Evolutionary conservation across 2,329 filamentous ascomycete genomes (phyloP).

Genomic region (Pyrenochaeta sp.): DNA sequence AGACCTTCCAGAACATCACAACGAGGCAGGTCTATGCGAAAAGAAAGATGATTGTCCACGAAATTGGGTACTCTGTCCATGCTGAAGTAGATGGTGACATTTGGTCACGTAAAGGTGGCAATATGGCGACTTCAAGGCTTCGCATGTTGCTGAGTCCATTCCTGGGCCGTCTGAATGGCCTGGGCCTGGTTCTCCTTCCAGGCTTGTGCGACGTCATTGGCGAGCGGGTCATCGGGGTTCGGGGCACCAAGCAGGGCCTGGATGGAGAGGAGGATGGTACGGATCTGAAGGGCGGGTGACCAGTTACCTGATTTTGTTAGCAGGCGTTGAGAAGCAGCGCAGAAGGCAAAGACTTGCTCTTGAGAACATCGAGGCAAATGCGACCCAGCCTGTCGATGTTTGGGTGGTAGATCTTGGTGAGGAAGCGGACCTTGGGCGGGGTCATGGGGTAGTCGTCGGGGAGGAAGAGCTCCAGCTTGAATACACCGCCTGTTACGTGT

Average conservation of each 20-base stretch:
- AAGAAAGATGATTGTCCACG: slow-evolving; percentile 3
- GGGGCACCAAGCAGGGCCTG: slow-evolving; percentile 95
- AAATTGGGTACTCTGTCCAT: slow-evolving; percentile 1
- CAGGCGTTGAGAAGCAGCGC: not conserved
- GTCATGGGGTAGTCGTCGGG: slow-evolving; percentile 99
- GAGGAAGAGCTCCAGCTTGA: slow-evolving; percentile 96
- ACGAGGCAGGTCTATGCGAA: slow-evolving; percentile 20
- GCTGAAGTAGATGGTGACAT: not conserved
- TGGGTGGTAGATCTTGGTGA: slow-evolving; percentile 99
- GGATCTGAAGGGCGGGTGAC: slow-evolving; percentile 97
- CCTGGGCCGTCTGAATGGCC: slow-evolving; percentile 88
- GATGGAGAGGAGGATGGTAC: slow-evolving; percentile 97
- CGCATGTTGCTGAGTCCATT: slow-evolving; percentile 90
- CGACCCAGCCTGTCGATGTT: slow-evolving; percentile 98
- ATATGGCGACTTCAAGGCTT: slow-evolving; percentile 29
- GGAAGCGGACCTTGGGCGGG: slow-evolving; percentile 95
- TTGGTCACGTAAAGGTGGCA: not conserved
- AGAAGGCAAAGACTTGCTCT: slow-evolving; percentile 69
- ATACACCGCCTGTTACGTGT: slow-evolving; percentile 79
- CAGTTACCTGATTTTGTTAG: slow-evolving; percentile 77
- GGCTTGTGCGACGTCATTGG: slow-evolving; percentile 94
- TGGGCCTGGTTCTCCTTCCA: slow-evolving; percentile 97
- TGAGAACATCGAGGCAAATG: slow-evolving; percentile 96
- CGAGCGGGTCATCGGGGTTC: slow-evolving; percentile 97
- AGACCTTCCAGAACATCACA: slow-evolving; percentile 18